Base-by-base conservation (phyloP, 2,329 filamentous ascomycete species). In the Raffaelea arxii region DNA sequence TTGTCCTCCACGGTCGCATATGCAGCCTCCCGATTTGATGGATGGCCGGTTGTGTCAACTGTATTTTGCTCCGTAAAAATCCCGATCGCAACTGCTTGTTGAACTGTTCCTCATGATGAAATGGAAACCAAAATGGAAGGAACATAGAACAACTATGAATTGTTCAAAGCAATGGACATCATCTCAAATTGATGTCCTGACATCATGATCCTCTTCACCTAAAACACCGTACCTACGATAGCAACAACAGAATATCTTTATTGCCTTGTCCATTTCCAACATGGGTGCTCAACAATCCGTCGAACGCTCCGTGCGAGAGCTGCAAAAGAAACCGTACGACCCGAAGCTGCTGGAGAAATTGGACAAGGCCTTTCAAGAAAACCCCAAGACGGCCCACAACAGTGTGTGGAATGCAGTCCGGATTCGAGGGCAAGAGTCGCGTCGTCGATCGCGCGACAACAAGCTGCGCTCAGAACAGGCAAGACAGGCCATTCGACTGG, bases 201-300 rank as follows among this genome's bases (percentile, higher is more conserved):
- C n/a, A n/a, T n/a, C n/a, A n/a, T n/a, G n/a, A n/a, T n/a, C n/a
- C n/a, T n/a, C n/a, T n/a, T n/a, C n/a, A n/a, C n/a, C n/a, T n/a
- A 16, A 30, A 30, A 30, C 27, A 16, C 9, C 27, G 16, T 9
- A 30, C 27, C 27, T 9, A 30, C 16, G 16, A 30, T 30, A 30
- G 27, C 27, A 9, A 30, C 16, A 30, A 30, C 27, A 30, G 27
- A 30, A n/a, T n/a, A n/a, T n/a, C n/a, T n/a, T n/a, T n/a, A n/a
- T n/a, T n/a, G n/a, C n/a, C n/a, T n/a, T n/a, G n/a, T n/a, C n/a
- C n/a, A n/a, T 9, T 12, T 27, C 7, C 24, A 16, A 22, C 44
- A 43, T 54, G 46, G 40, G 50, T n/a, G 38, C 27, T 4, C 48
- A 49, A n/a, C 45, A 44, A 9, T 52, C 52, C 9, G 48, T 53